These are phyloP conservation scores for rapeseed (Brassica napus) DNA, from an alignment of 345 rosid genomes.

Conservation along the genomic window DNA sequence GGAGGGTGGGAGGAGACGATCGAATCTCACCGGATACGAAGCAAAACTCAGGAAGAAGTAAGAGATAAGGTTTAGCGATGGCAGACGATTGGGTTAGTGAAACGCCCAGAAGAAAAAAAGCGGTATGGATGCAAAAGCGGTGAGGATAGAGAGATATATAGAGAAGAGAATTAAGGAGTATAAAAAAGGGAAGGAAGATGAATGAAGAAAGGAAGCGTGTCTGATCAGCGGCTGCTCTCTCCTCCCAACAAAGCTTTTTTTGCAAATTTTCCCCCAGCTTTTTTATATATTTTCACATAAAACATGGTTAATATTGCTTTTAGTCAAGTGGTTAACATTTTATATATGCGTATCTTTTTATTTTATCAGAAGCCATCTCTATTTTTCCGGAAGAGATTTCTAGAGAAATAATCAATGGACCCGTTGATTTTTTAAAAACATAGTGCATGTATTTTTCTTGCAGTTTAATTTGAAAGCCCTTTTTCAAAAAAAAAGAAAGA, in stretches of 20 bases:
- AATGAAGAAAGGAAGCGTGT: conserved; percentile 29
- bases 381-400: not conserved
- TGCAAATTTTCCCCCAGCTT: not conserved
- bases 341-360: not conserved
- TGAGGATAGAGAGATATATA: conserved; percentile 27
- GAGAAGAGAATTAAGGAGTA: not conserved
- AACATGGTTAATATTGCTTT: not conserved
- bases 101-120: not conserved
- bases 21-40: conserved; percentile 29
- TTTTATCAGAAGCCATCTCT: not conserved
- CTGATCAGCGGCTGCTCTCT: conserved; percentile 28
- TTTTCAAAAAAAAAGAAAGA: too few relatives aligned
- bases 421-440: too few relatives aligned
- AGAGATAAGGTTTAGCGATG: not conserved
- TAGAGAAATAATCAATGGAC: too few relatives aligned
- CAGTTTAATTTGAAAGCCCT: too few relatives aligned
- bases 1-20: too few relatives aligned
- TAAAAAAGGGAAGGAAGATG: conserved; percentile 13
- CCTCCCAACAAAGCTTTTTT: not conserved
- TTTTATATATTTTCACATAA: too few relatives aligned
- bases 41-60: conserved; percentile 35
- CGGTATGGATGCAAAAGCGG: conserved; percentile 23
- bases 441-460: not conserved
- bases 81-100: not conserved
- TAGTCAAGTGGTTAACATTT: not conserved